Conservation (phyloP, 2,329 filamentous ascomycete species). For the Chrysosporium queenslandicum region DNA sequence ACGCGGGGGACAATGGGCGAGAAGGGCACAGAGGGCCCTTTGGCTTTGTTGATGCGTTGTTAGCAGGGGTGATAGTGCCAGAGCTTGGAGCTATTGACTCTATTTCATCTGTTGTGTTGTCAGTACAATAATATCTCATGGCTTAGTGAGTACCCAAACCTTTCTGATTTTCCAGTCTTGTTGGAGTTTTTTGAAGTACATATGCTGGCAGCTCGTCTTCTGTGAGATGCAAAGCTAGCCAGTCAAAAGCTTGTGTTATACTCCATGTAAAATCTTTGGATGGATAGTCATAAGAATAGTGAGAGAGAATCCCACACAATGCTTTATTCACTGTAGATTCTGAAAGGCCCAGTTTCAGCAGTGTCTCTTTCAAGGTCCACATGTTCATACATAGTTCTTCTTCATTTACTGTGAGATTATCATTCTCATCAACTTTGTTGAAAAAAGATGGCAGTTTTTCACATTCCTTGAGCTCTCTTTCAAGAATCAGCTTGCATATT, state of each 20-base stretch:
- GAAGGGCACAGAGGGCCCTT: background rate
- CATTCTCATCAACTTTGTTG: background rate
- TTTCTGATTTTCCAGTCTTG: slow-evolving; percentile 19
- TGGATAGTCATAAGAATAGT: slow-evolving; percentile 51
- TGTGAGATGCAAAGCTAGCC: slow-evolving; percentile 70
- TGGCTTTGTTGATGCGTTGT: background rate
- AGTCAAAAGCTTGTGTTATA: slow-evolving; percentile 77
- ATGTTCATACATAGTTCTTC: slow-evolving; percentile 70
- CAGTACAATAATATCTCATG: too few species aligned
- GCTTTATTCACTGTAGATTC: slow-evolving; percentile 52
- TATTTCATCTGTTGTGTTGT: slow-evolving; percentile 10
- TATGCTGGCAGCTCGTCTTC: slow-evolving; percentile 63
- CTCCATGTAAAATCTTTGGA: slow-evolving; percentile 66
- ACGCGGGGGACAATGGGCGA: slow-evolving; percentile 3
- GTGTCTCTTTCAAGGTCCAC: slow-evolving; percentile 71
- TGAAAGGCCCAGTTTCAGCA: slow-evolving; percentile 60
- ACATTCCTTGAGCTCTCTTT: slow-evolving; percentile 43
- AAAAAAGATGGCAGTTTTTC: slow-evolving; percentile 24
- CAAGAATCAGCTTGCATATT: slow-evolving; percentile 65
- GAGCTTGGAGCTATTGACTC: slow-evolving; percentile 7
- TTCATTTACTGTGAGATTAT: slow-evolving; percentile 43
- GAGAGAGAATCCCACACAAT: slow-evolving; percentile 56
- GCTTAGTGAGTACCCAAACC: slow-evolving; percentile 23
- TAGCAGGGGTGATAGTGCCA: slow-evolving; percentile 12
- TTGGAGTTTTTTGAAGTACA: slow-evolving; percentile 36